Evolutionary conservation across 441 rosid species (phyloP).

Genomic region (Pelargonium myrrhifolium): DNA sequence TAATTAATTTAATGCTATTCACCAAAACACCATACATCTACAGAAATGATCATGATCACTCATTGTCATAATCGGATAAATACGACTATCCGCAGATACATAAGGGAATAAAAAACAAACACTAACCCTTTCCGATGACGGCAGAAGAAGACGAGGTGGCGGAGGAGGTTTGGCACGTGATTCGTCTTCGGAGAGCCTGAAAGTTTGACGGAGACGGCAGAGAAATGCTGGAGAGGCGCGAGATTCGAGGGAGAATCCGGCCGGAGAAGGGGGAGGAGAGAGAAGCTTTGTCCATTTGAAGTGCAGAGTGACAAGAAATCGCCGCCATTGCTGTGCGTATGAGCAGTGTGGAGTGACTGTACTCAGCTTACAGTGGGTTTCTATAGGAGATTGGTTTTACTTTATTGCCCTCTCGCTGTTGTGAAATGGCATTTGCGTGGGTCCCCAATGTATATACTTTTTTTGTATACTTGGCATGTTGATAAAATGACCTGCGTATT

Average conservation of each 20-base stretch:
- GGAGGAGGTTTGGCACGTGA: conserved; percentile 63
- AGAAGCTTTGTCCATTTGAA: conserved; percentile 33
- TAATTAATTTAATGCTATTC: not conserved
- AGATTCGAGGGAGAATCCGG: conserved; percentile 17
- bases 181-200: conserved; percentile 30
- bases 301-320: conserved; percentile 39
- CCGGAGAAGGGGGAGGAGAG: conserved; percentile 34
- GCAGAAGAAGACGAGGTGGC: conserved; percentile 45
- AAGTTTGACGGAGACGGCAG: conserved; percentile 27
- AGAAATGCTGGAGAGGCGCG: conserved; percentile 30
- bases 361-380: not conserved
- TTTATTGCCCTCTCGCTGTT: not conserved
- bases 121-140: conserved; percentile 41
- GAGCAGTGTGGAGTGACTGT: conserved; percentile 2
- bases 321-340: conserved; percentile 50
- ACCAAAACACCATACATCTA: not conserved
- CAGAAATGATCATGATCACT: not conserved
- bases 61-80: not conserved
- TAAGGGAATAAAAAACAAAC: not conserved
- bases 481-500: too few relatives aligned
- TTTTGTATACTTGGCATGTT: not conserved
- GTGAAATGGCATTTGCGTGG: not conserved
- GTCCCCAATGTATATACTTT: too few relatives aligned
- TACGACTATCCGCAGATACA: not conserved
- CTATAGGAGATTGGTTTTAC: not conserved